These are phyloP conservation scores for Nigrograna mackinnonii DNA, from an alignment of 2,329 filamentous ascomycete genomes.

Conservation along the genomic window DNA sequence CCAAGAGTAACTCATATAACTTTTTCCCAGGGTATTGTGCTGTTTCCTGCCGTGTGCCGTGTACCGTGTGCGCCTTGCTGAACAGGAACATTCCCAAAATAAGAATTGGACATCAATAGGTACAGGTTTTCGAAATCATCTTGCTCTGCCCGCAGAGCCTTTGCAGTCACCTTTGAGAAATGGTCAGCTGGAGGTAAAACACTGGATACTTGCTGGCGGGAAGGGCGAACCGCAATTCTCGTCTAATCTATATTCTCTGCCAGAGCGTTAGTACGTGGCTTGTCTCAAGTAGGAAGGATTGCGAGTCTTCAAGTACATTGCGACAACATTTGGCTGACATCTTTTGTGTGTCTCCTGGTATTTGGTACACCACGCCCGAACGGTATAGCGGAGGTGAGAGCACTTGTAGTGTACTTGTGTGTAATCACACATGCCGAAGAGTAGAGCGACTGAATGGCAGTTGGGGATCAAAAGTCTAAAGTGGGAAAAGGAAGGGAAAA, in stretches of 20 bases:
- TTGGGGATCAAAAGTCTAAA: too few relatives aligned
- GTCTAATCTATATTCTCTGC: conserved; percentile 52
- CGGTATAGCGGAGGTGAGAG: conserved; percentile 58
- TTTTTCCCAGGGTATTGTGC: conserved; percentile 37
- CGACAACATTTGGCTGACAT: conserved; percentile 60
- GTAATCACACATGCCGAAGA: conserved; percentile 59
- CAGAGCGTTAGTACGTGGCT: conserved; percentile 6
- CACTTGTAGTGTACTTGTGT: conserved; percentile 62
- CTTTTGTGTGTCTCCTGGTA: conserved; percentile 59
- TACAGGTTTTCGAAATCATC: too few relatives aligned
- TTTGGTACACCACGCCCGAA: conserved; percentile 59
- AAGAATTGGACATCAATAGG: too few relatives aligned
- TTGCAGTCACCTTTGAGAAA: conserved; percentile 39
- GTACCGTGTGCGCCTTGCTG: conserved; percentile 30
- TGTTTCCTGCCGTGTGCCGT: conserved; percentile 22
- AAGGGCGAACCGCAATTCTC: conserved; percentile 50
- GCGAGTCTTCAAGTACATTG: too few relatives aligned
- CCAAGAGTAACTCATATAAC: conserved; percentile 18
- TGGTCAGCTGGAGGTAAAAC: not conserved
- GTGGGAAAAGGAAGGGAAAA: conserved; percentile 2
- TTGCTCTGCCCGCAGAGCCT: conserved; percentile 20
- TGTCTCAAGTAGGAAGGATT: too few relatives aligned
- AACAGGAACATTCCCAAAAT: conserved; percentile 14
- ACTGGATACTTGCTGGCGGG: not conserved
- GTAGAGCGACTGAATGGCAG: not conserved